These are phyloP conservation scores for Debaryomyces hansenii DNA, from an alignment of 805 yeast genomes.

Conservation along the genomic window DNA sequence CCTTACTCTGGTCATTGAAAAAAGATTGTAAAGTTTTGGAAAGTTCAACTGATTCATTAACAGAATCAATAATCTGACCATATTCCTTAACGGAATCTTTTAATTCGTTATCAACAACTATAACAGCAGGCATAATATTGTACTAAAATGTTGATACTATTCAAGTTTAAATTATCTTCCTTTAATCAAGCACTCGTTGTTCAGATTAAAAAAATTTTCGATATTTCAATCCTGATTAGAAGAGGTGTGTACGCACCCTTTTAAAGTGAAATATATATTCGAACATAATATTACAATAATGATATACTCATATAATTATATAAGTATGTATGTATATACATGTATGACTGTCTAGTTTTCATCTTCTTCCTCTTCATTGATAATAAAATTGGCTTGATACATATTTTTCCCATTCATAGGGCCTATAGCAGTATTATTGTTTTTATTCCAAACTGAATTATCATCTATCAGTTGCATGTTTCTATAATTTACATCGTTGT, in stretches of 20 bases:
- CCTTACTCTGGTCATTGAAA: conserved; percentile 19
- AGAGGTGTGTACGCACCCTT: conserved; percentile 2
- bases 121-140: conserved; percentile 38
- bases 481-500: neutral
- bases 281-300: neutral
- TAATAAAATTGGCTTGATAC: conserved; percentile 7
- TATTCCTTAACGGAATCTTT: conserved; percentile 41
- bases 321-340: neutral
- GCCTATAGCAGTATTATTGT: neutral
- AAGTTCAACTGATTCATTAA: conserved; percentile 25
- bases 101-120: conserved; percentile 44
- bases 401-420: conserved; percentile 1
- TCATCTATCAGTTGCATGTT: neutral
- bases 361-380: conserved; percentile 21
- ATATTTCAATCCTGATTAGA: neutral
- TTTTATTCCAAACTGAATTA: neutral
- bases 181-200: neutral
- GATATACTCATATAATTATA: no score
- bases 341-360: conserved; percentile 7
- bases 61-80: conserved; percentile 36
- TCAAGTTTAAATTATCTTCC: neutral
- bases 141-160: neutral
- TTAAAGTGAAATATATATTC: neutral
- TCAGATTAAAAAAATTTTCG: conserved; percentile 7
- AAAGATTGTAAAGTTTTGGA: conserved; percentile 25